phyloP scores from a whole-genome alignment of 192 early-diverging fungal genomes.

The Backusella tuberculispora region DNA sequence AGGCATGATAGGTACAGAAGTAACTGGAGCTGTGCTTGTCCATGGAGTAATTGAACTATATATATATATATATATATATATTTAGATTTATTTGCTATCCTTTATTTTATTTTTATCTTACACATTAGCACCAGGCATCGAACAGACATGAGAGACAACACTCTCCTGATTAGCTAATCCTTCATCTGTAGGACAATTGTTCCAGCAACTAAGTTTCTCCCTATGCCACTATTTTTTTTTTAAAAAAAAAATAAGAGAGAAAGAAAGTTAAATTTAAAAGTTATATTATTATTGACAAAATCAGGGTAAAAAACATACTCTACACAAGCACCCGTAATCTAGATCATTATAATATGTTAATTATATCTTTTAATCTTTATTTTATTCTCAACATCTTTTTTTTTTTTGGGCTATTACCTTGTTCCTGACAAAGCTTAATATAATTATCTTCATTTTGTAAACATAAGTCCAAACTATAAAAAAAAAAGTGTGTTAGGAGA shows the following conservation, averaged over 20 bases:
- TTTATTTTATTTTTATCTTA: neutral
- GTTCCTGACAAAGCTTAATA: slow-evolving; percentile 20
- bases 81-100: neutral
- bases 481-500: neutral
- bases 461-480: slow-evolving; percentile 21
- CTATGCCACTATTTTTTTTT: slow-evolving; percentile 26
- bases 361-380: neutral
- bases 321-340: slow-evolving; percentile 29
- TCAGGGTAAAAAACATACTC: slow-evolving; percentile 18
- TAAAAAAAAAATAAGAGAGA: neutral
- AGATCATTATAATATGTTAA: neutral
- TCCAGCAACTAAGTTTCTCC: slow-evolving; percentile 28
- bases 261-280: slow-evolving; percentile 17
- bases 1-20: slow-evolving; percentile 23
- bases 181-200: slow-evolving; percentile 30
- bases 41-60: slow-evolving; percentile 20
- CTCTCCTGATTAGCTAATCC: slow-evolving; percentile 22
- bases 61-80: neutral
- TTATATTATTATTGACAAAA: neutral
- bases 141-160: slow-evolving; percentile 14
- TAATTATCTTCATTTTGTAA: slow-evolving; percentile 29
- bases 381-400: neutral
- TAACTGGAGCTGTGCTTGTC: slow-evolving; percentile 13
- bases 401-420: slow-evolving; percentile 8
- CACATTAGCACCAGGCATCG: slow-evolving; percentile 36